Evolutionary conservation across 768 basidiomycete species (phyloP).

Genomic region (Clathrus columnatus): DNA sequence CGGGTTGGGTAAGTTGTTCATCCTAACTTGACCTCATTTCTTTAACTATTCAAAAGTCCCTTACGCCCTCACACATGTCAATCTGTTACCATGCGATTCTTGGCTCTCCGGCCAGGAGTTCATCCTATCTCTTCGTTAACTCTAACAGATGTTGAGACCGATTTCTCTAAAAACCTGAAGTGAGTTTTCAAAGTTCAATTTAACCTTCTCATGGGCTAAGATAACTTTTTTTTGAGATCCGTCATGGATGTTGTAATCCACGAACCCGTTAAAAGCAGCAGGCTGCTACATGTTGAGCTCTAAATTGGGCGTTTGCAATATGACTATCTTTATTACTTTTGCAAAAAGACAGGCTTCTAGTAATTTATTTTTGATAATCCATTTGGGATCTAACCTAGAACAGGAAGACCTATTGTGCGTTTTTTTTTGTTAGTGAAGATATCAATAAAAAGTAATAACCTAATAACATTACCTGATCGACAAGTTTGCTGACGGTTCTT

Average conservation of each 20-base stretch:
- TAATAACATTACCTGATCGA: constrained; percentile 64
- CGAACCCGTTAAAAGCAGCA: constrained; percentile 27
- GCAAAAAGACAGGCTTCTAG: no score
- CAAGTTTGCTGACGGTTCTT: constrained; percentile 85
- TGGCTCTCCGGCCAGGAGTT: constrained; percentile 72
- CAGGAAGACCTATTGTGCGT: constrained; percentile 33
- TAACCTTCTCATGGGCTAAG: constrained; percentile 3
- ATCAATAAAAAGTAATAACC: neutral
- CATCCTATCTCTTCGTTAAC: constrained; percentile 66
- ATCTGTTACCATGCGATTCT: constrained; percentile 77
- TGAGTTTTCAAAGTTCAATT: constrained; percentile 22
- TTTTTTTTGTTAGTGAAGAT: constrained; percentile 11
- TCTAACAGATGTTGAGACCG: constrained; percentile 67
- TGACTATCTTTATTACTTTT: neutral
- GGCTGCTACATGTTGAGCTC: constrained; percentile 14
- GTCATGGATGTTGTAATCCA: constrained; percentile 72
- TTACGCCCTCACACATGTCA: constrained; percentile 76
- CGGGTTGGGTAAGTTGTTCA: constrained; percentile 56
- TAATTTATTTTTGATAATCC: neutral
- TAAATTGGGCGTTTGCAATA: neutral
- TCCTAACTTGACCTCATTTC: neutral
- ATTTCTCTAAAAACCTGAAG: constrained; percentile 67
- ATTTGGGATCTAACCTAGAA: constrained; percentile 22
- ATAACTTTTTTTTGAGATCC: constrained; percentile 35
- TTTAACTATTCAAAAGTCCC: constrained; percentile 38